phyloP scores from a whole-genome alignment of 495 filamentous ascomycete genomes.

The Aspergillus coremiiformis region DNA sequence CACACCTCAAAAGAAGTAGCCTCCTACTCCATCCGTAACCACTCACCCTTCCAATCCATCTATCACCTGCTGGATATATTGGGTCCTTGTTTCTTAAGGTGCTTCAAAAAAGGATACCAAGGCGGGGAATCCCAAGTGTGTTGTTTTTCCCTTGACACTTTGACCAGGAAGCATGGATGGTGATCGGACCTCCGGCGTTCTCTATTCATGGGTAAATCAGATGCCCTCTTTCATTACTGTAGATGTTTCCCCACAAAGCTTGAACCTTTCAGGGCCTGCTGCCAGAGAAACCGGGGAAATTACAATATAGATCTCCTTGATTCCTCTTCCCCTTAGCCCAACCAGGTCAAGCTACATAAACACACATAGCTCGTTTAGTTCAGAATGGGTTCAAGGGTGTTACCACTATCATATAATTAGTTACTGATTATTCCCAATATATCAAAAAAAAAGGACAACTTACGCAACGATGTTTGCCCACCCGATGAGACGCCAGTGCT shows the following conservation, averaged over 20 bases:
- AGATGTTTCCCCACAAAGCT: conserved; percentile 13
- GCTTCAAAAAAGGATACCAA: conserved; percentile 2
- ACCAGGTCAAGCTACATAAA: conserved; percentile 9
- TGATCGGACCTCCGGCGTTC: conserved; percentile 19
- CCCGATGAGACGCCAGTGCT: conserved; percentile 97
- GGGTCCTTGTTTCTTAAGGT: conserved; percentile 6
- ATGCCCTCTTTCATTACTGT: conserved; percentile 31
- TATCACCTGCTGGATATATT: conserved; percentile 4
- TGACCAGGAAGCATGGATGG: conserved; percentile 11
- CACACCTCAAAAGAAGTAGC: conserved; percentile 30
- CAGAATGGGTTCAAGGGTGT: conserved; percentile 46
- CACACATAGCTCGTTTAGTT: conserved; percentile 27
- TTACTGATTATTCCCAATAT: background rate
- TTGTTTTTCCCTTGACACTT: conserved; percentile 1
- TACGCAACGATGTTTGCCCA: conserved; percentile 87
- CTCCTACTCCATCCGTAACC: conserved; percentile 19
- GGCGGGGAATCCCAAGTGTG: conserved; percentile 4
- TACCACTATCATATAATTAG: conserved; percentile 36
- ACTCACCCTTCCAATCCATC: conserved; percentile 5
- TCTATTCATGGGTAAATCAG: conserved; percentile 28
- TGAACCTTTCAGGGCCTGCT: conserved; percentile 6
- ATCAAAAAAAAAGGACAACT: conserved; percentile 23
- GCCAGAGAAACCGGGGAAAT: conserved; percentile 1
- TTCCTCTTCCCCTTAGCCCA: conserved; percentile 7
- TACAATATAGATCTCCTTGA: background rate